Base-by-base conservation (phyloP, 1,284 basidiomycete genomes). In the Cystobasidium sp. region DNA sequence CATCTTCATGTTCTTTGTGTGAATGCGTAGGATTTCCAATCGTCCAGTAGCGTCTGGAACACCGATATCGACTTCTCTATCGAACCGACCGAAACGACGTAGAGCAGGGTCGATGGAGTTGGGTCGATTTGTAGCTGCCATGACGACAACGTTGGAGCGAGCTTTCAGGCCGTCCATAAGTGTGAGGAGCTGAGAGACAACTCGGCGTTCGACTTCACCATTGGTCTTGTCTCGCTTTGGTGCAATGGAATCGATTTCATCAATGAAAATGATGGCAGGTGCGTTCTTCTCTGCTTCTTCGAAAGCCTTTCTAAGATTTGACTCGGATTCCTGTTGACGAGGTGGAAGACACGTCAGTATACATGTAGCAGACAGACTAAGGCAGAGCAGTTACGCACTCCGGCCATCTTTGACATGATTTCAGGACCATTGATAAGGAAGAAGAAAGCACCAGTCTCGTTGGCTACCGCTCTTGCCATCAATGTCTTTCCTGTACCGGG, bases 221-320 rank as follows among this genome's bases (percentile, higher is more conserved):
- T 98, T 97, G 37, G 96, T 98, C 93, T 99, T 98, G 86, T 99
- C 96, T 88, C 96, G 93, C 86, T 99, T 99, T 41, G 97, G 97
- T 16, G 96, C 97, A 80, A 99, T 99, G 0, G 95, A 97, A 83
- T 99, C 97, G 79, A 99, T 93, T 85, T 99, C 96, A 84, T 99
- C 96, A 81, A 97, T 97, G 86, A 99, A 99, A 85, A 99, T 99
- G 86, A 99, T 99, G 49, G 96, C 91, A 90, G 96, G 96, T n/a
- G 93, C 94, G 85, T 98, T 98, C 88, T 98, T 98, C 86, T 99
- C 96, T 6, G 97, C 96, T 85, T 98, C 96, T 83, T 98, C 95
- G 83, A 99, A 99, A 6, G 96, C 95, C 83, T 99, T 98, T 78
- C 97, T 87, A 76, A 99, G 85, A 84, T 99, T 99, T 79, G 92